A percentile compares a stretch with the other conserved stretches of the same genome.
These are phyloP conservation scores for Grifola frondosa DNA, from an alignment of 1,284 basidiomycete species.

Conservation along the genomic window DNA sequence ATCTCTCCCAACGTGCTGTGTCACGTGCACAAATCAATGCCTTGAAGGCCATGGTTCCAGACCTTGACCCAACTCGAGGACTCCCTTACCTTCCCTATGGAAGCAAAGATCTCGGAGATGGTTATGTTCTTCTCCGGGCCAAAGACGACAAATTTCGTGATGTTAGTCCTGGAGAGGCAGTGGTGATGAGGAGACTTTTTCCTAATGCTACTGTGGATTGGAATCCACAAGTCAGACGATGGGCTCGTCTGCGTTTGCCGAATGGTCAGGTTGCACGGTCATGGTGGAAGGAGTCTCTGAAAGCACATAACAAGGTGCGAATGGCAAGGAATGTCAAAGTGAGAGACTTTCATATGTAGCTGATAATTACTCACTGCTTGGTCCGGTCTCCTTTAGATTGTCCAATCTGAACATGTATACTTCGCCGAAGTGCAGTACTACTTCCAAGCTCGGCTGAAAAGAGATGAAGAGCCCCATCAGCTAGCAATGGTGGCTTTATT, in stretches of 20 bases:
- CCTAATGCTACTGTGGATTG: not conserved
- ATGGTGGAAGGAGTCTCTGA: constrained; percentile 16
- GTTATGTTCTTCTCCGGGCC: constrained; percentile 10
- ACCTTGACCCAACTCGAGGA: constrained; percentile 1
- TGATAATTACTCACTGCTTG: not conserved
- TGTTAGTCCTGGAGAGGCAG: too few relatives aligned
- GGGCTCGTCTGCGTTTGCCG: constrained; percentile 3
- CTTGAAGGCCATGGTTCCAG: constrained; percentile 19
- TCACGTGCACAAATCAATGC: constrained; percentile 19
- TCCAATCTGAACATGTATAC: not conserved
- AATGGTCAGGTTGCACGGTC: constrained; percentile 9
- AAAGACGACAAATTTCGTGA: not conserved
- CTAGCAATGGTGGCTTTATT: constrained; percentile 11
- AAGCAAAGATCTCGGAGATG: constrained; percentile 12
- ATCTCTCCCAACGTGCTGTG: constrained; percentile 20
- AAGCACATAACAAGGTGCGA: not conserved
- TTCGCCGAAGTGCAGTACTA: constrained; percentile 11
- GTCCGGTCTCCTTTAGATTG: not conserved
- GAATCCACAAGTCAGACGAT: not conserved
- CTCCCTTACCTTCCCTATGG: not conserved
- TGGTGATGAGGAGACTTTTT: not conserved
- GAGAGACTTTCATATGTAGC: too few relatives aligned
- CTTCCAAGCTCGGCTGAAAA: not conserved
- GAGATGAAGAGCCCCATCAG: not conserved
- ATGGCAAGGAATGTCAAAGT: constrained; percentile 20